Evolutionary conservation across 108 stramenopile genomes (phyloP).

Genomic region (Cyclotella kingstonii): DNA sequence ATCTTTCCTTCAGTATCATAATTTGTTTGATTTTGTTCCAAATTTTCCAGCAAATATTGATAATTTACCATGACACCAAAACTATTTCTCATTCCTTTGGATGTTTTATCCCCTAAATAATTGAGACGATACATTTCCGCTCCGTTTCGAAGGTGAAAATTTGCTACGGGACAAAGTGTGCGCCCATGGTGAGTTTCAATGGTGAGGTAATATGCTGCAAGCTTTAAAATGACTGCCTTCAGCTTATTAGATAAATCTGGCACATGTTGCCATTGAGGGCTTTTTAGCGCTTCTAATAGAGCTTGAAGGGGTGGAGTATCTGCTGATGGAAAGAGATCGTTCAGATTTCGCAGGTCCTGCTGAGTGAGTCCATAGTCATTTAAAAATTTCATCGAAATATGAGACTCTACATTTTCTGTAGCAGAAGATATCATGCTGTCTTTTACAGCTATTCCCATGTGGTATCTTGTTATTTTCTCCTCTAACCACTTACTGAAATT

Average conservation of each 20-base stretch:
- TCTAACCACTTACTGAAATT: constrained; percentile 83
- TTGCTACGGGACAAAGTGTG: constrained; percentile 79
- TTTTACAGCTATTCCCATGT: constrained; percentile 8
- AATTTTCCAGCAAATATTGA: constrained; percentile 58
- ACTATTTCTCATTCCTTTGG: constrained; percentile 64
- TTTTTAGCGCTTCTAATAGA: constrained; percentile 17
- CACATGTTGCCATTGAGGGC: constrained; percentile 6
- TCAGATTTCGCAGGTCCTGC: constrained; percentile 30
- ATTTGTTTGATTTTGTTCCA: constrained; percentile 50
- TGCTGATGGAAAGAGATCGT: constrained; percentile 16
- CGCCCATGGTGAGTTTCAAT: constrained; percentile 67
- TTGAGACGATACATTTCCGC: constrained; percentile 72
- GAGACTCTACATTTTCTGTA: neutral
- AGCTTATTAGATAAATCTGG: constrained; percentile 22
- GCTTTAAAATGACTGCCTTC: constrained; percentile 56
- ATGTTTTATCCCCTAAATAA: constrained; percentile 62
- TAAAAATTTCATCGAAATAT: constrained; percentile 2
- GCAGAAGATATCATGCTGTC: neutral
- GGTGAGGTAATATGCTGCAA: constrained; percentile 66
- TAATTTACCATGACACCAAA: constrained; percentile 90
- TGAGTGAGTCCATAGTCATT: constrained; percentile 39
- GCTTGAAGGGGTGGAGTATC: constrained; percentile 6
- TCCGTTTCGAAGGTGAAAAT: constrained; percentile 87
- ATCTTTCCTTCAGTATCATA: constrained; percentile 40
- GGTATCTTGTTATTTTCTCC: constrained; percentile 45